These are phyloP conservation scores for Agrostemma githago DNA, from an alignment of 148 eudicot species.

Conservation along the genomic window DNA sequence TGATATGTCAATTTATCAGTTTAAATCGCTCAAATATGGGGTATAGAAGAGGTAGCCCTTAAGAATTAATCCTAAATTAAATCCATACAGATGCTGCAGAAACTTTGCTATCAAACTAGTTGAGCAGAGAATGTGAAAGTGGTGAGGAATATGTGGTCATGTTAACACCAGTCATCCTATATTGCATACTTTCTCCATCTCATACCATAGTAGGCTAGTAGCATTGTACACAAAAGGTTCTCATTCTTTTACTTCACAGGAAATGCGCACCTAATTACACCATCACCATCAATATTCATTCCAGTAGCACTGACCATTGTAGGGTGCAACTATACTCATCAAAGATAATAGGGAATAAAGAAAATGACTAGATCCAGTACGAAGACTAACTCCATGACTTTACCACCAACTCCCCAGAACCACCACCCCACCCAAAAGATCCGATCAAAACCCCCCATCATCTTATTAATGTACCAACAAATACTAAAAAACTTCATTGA, in stretches of 20 bases:
- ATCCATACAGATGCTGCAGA: no score
- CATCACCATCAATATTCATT: background rate
- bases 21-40: no score
- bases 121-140: no score
- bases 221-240: background rate
- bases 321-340: background rate
- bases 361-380: background rate
- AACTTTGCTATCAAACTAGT: no score
- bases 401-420: background rate
- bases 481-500: slow-evolving; percentile 35
- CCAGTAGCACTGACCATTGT: background rate
- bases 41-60: no score
- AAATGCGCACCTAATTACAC: background rate
- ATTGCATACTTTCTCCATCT: background rate
- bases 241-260: background rate
- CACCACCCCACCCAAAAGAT: no score
- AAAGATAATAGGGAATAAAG: background rate
- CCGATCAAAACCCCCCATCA: slow-evolving; percentile 14
- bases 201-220: background rate
- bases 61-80: no score
- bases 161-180: no score
- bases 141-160: no score
- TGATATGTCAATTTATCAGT: no score
- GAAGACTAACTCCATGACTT: background rate
- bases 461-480: background rate